Evolutionary conservation across 495 filamentous ascomycete genomes (phyloP).

Genomic region (Hypomontagnella monticulosa): DNA sequence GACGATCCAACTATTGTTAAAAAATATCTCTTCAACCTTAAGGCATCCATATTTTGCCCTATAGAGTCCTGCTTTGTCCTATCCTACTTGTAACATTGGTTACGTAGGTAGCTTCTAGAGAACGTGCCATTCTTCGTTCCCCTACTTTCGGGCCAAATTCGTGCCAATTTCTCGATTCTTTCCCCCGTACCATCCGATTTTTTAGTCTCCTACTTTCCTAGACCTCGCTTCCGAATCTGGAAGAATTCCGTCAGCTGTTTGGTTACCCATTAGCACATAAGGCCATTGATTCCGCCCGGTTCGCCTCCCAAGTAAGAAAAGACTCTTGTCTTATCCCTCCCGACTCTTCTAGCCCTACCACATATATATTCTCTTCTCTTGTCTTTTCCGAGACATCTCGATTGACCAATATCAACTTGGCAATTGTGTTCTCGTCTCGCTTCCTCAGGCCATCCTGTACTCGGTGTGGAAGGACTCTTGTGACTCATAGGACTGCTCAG

Average conservation of each 20-base stretch:
- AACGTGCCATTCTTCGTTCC: slow-evolving; percentile 23
- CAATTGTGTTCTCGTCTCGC: slow-evolving; percentile 35
- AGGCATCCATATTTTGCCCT: slow-evolving; percentile 37
- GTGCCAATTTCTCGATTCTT: slow-evolving; percentile 16
- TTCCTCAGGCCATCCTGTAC: slow-evolving; percentile 32
- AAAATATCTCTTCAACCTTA: slow-evolving; percentile 4
- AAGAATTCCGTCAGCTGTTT: slow-evolving; percentile 4
- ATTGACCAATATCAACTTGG: slow-evolving; percentile 46
- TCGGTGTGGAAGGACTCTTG: slow-evolving; percentile 42
- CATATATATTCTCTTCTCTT: slow-evolving; percentile 23
- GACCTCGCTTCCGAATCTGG: slow-evolving; percentile 20
- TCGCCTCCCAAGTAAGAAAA: slow-evolving; percentile 33
- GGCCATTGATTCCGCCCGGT: neutral
- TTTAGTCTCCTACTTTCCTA: slow-evolving; percentile 5
- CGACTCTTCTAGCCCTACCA: slow-evolving; percentile 15
- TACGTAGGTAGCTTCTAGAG: slow-evolving; percentile 24
- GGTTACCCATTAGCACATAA: slow-evolving; percentile 13
- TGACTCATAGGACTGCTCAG: slow-evolving; percentile 48
- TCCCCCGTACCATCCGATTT: slow-evolving; percentile 8
- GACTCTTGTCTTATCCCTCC: slow-evolving; percentile 10
- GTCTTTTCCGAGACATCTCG: slow-evolving; percentile 17
- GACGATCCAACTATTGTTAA: neutral
- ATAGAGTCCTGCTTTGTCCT: slow-evolving; percentile 17
- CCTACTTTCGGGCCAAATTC: slow-evolving; percentile 2
- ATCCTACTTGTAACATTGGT: slow-evolving; percentile 33